Evolutionary conservation across 2,329 filamentous ascomycete species (phyloP).

Genomic region (Colletotrichum scovillei): DNA sequence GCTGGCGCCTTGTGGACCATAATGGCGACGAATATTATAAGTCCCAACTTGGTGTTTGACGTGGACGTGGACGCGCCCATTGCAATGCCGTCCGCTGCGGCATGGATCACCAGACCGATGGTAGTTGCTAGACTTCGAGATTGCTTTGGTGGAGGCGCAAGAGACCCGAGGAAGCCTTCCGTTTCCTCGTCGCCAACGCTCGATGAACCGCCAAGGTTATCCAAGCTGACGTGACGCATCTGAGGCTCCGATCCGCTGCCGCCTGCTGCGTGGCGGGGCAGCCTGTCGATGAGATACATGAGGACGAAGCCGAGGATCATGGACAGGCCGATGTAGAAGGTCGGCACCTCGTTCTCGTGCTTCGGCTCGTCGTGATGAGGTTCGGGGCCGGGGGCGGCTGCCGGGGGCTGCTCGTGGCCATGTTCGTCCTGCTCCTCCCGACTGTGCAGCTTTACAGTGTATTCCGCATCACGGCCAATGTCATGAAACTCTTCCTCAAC

Average conservation of each 20-base stretch:
- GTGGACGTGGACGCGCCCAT: constrained; percentile 89
- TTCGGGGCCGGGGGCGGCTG: constrained; percentile 40
- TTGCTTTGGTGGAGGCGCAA: constrained; percentile 67
- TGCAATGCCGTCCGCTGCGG: constrained; percentile 93
- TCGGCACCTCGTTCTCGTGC: constrained; percentile 61
- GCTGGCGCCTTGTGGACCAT: constrained; percentile 98
- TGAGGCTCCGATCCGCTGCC: constrained; percentile 72
- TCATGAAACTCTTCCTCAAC: not conserved
- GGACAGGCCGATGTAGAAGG: constrained; percentile 86
- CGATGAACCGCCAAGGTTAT: constrained; percentile 73
- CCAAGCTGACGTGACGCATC: constrained; percentile 88
- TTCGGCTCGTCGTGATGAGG: constrained; percentile 48
- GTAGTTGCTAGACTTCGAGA: constrained; percentile 83
- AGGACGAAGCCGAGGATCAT: constrained; percentile 90
- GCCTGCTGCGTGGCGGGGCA: constrained; percentile 79
- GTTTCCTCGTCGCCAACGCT: constrained; percentile 65
- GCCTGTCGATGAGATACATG: constrained; percentile 95
- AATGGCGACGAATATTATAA: constrained; percentile 95
- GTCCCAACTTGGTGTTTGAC: constrained; percentile 78
- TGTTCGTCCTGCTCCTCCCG: constrained; percentile 30
- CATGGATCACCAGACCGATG: constrained; percentile 94
- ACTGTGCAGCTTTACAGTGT: not conserved
- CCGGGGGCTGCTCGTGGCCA: constrained; percentile 43
- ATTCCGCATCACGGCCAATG: not conserved
- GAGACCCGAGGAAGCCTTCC: constrained; percentile 68